These are phyloP conservation scores for Inonotus obliquus DNA, from an alignment of 1,284 basidiomycete species.

Conservation along the genomic window DNA sequence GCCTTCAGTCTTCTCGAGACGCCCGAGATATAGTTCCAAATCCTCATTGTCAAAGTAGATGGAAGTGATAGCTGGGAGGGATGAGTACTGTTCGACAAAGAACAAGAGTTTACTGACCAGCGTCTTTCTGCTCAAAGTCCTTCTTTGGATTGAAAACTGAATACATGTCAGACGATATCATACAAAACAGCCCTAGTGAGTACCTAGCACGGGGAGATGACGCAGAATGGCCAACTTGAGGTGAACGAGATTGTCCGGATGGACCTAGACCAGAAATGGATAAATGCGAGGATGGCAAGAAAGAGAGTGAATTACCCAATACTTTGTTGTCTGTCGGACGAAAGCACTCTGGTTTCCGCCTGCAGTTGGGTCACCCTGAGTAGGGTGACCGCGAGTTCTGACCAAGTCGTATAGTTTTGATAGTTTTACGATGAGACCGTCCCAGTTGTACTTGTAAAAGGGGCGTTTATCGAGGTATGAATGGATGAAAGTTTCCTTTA, in stretches of 20 bases:
- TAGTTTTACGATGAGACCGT: constrained; percentile 93
- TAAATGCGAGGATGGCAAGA: not conserved
- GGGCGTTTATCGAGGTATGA: constrained; percentile 93
- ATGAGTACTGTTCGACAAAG: too few relatives aligned
- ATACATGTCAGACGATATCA: not conserved
- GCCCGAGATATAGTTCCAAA: constrained; percentile 95
- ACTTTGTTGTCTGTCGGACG: constrained; percentile 96
- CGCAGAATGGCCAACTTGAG: constrained; percentile 93
- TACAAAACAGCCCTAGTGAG: not conserved
- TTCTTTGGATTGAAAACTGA: constrained; percentile 92
- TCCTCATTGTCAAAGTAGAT: constrained; percentile 96
- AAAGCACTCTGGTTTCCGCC: constrained; percentile 96
- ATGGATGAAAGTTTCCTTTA: constrained; percentile 76
- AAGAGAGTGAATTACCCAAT: constrained; percentile 67
- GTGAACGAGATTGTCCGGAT: constrained; percentile 93
- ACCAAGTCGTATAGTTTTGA: constrained; percentile 96
- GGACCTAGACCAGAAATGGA: constrained; percentile 57
- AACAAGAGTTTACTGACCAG: too few relatives aligned
- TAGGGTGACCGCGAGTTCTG: constrained; percentile 90
- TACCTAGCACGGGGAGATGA: constrained; percentile 89
- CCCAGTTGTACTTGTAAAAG: constrained; percentile 94
- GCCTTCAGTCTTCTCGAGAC: constrained; percentile 97
- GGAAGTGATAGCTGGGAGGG: constrained; percentile 69
- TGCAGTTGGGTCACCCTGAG: constrained; percentile 89
- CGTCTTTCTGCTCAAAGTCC: constrained; percentile 86